phyloP scores from a whole-genome alignment of 2,329 filamentous ascomycete species.

The Sordariomycetes sp. region DNA sequence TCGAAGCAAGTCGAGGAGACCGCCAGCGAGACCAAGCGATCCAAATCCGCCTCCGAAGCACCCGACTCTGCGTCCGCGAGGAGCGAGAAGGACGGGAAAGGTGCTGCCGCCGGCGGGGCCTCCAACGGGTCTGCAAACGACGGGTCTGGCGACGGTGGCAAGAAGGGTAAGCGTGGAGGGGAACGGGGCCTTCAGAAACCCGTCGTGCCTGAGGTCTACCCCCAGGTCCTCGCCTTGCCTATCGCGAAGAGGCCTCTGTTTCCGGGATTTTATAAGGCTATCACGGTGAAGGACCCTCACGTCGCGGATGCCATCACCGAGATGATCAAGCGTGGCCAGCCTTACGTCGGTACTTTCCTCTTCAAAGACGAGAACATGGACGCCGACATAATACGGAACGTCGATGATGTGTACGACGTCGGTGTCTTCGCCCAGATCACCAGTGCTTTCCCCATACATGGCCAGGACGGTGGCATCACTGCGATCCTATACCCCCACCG shows the following conservation, averaged over 20 bases:
- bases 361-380: slow-evolving; percentile 95
- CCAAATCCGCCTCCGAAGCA: slow-evolving; percentile 14
- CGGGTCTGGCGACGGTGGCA: slow-evolving; percentile 48
- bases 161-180: slow-evolving; percentile 53
- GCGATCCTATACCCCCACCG: slow-evolving; percentile 94
- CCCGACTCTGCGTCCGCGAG: slow-evolving; percentile 24
- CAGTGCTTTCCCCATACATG: slow-evolving; percentile 82
- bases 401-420: slow-evolving; percentile 86
- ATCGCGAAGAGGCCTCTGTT: slow-evolving; percentile 90
- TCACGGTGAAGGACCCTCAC: slow-evolving; percentile 87
- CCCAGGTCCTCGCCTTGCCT: slow-evolving; percentile 93
- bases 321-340: slow-evolving; percentile 92
- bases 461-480: slow-evolving; percentile 74
- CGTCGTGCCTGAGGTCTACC: slow-evolving; percentile 85
- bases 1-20: slow-evolving; percentile 17
- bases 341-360: slow-evolving; percentile 91
- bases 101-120: slow-evolving; percentile 41
- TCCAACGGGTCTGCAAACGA: slow-evolving; percentile 34
- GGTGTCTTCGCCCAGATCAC: slow-evolving; percentile 98
- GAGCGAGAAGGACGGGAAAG: slow-evolving; percentile 36
- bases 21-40: slow-evolving; percentile 14
- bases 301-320: slow-evolving; percentile 89
- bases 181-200: slow-evolving; percentile 77
- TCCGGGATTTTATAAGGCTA: slow-evolving; percentile 96
- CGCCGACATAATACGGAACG: slow-evolving; percentile 81